Conservation (phyloP, 371 early-diverging fungal species). For the Lichtheimia ramosa region DNA sequence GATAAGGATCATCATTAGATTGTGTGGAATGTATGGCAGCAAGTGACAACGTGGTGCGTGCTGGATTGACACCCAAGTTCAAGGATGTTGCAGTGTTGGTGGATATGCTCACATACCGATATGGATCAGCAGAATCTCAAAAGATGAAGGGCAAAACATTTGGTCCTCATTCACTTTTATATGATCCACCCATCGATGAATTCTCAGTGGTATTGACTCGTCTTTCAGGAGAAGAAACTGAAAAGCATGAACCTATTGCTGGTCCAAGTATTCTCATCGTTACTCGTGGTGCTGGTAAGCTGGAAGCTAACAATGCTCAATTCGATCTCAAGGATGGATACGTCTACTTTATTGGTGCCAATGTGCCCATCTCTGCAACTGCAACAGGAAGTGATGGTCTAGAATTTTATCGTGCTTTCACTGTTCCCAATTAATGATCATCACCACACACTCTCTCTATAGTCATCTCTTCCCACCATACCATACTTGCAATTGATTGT, state of each 20-base stretch:
- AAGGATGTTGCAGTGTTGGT: constrained; percentile 93
- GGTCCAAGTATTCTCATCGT: constrained; percentile 90
- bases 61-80: constrained; percentile 98
- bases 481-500: no score
- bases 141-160: constrained; percentile 61
- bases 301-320: constrained; percentile 21
- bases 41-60: constrained; percentile 96
- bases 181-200: constrained; percentile 96
- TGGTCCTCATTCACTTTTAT: constrained; percentile 63
- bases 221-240: constrained; percentile 44
- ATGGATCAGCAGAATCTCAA: constrained; percentile 77
- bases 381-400: constrained; percentile 40
- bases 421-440: constrained; percentile 20
- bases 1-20: constrained; percentile 49
- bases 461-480: no score
- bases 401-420: constrained; percentile 66
- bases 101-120: constrained; percentile 90
- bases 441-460: no score
- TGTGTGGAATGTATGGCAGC: constrained; percentile 98
- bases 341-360: constrained; percentile 70
- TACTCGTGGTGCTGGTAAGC: constrained; percentile 61
- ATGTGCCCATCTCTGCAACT: constrained; percentile 44
- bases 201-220: constrained; percentile 80
- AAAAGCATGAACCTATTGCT: constrained; percentile 54
- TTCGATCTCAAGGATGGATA: constrained; percentile 50